These are phyloP conservation scores for Pseudogymnoascus sp. DNA, from an alignment of 2,329 filamentous ascomycete genomes.

Conservation along the genomic window DNA sequence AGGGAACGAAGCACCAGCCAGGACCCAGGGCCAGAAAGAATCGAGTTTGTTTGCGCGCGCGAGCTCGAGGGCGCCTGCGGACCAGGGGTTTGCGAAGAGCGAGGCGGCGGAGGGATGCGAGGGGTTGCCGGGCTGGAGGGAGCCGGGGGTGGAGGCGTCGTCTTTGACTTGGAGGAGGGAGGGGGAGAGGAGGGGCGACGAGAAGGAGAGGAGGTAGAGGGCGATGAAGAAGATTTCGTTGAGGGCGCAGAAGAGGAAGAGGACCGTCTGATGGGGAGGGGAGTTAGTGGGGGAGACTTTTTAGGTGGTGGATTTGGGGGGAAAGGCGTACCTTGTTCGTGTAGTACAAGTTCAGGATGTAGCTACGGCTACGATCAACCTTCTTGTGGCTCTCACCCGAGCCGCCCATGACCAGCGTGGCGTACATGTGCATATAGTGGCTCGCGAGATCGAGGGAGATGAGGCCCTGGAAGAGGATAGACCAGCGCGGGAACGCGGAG, in stretches of 20 bases:
- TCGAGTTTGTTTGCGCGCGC: conserved; percentile 92
- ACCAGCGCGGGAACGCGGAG: conserved; percentile 89
- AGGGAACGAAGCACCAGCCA: conserved; percentile 72
- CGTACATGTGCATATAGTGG: conserved; percentile 99
- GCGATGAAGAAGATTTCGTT: conserved; percentile 99
- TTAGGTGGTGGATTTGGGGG: neutral
- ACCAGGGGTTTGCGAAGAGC: conserved; percentile 83
- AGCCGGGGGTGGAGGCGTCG: conserved; percentile 43
- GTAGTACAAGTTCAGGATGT: conserved; percentile 91
- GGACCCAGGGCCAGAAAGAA: conserved; percentile 66
- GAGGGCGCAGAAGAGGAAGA: conserved; percentile 81
- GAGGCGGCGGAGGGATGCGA: conserved; percentile 61
- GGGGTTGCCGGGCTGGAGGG: conserved; percentile 56
- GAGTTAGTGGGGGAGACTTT: conserved; percentile 7
- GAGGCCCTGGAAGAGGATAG: conserved; percentile 86
- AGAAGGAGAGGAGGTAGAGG: conserved; percentile 95
- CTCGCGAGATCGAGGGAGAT: conserved; percentile 90
- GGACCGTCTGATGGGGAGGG: conserved; percentile 56
- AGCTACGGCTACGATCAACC: conserved; percentile 78
- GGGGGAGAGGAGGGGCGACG: conserved; percentile 78
- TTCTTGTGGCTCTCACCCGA: conserved; percentile 81
- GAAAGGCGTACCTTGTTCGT: conserved; percentile 74
- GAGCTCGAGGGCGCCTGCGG: conserved; percentile 83
- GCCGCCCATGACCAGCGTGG: conserved; percentile 80
- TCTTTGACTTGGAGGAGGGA: conserved; percentile 61